phyloP scores from a whole-genome alignment of 768 basidiomycete species.

The Auriscalpium orientale region DNA sequence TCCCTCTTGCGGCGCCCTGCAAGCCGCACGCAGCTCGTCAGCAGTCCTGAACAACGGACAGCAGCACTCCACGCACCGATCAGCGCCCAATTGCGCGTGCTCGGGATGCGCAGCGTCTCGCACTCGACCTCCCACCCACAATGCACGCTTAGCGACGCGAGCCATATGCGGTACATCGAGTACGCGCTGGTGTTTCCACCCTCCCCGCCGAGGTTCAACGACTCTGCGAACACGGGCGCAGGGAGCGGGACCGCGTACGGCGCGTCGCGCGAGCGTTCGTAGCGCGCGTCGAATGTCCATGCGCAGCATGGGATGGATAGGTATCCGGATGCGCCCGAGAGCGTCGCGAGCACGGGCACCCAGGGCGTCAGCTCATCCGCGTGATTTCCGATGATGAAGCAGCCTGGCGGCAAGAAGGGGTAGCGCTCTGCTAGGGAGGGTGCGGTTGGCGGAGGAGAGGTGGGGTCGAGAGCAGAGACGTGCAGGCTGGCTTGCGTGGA shows the following conservation, averaged over 20 bases:
- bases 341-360: slow-evolving; percentile 74
- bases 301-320: slow-evolving; percentile 87
- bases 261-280: slow-evolving; percentile 39
- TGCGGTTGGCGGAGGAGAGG: not conserved
- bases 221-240: slow-evolving; percentile 25
- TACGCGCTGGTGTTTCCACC: slow-evolving; percentile 63
- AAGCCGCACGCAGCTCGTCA: slow-evolving; percentile 24
- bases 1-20: slow-evolving; percentile 19
- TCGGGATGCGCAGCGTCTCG: slow-evolving; percentile 83
- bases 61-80: slow-evolving; percentile 43
- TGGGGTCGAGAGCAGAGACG: slow-evolving; percentile 69
- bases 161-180: slow-evolving; percentile 79
- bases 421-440: not conserved
- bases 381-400: slow-evolving; percentile 90
- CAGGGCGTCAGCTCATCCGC: slow-evolving; percentile 96
- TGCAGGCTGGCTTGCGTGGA: slow-evolving; percentile 53
- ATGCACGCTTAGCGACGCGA: slow-evolving; percentile 60
- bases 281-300: slow-evolving; percentile 70
- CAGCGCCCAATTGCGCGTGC: slow-evolving; percentile 89
- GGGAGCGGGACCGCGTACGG: slow-evolving; percentile 17
- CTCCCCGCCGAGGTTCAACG: slow-evolving; percentile 54
- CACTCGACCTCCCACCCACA: slow-evolving; percentile 87
- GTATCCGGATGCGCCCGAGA: slow-evolving; percentile 55
- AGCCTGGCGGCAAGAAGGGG: slow-evolving; percentile 32
- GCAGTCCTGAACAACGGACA: not conserved